phyloP scores from a whole-genome alignment of 2,329 filamentous ascomycete species.

The Fusarium verrucosum region DNA sequence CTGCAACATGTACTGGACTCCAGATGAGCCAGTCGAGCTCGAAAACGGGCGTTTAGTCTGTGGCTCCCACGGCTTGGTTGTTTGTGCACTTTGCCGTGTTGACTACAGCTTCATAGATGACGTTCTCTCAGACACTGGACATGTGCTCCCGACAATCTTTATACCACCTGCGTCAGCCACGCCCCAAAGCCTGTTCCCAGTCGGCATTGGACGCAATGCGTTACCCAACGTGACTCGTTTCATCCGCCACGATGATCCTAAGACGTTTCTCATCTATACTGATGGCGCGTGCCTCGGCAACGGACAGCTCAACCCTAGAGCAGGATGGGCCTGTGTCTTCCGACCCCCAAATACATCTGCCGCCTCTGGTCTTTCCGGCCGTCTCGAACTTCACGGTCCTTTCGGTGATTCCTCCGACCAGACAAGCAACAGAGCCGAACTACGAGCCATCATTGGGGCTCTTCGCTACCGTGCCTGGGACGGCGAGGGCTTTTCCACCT shows the following conservation, averaged over 20 bases:
- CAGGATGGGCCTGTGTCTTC: conserved; percentile 53
- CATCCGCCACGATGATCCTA: conserved; percentile 6
- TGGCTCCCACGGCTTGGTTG: conserved; percentile 46
- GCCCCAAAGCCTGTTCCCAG: neutral
- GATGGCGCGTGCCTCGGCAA: conserved; percentile 58
- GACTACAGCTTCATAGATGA: conserved; percentile 52
- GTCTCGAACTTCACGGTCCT: conserved; percentile 56
- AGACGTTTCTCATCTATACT: conserved; percentile 52
- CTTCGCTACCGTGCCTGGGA: conserved; percentile 37
- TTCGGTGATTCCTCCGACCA: conserved; percentile 48
- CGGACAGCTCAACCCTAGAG: conserved; percentile 49
- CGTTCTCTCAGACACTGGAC: conserved; percentile 24
- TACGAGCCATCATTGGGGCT: conserved; percentile 14
- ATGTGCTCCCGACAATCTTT: conserved; percentile 28
- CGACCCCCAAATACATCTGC: neutral
- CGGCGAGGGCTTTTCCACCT: conserved; percentile 40
- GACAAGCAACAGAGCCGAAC: conserved; percentile 55
- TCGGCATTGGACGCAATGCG: neutral
- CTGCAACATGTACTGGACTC: neutral
- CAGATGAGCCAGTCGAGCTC: conserved; percentile 35
- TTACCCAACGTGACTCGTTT: neutral
- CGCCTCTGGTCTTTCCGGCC: conserved; percentile 27
- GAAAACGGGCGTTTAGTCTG: conserved; percentile 51
- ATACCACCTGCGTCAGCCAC: conserved; percentile 2
- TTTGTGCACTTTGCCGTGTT: conserved; percentile 47